Percentiles rank a stretch among this genome's conserved stretches.
Conservation (phyloP, 371 early-diverging fungal genomes). For the Gilbertella persicaria region DNA sequence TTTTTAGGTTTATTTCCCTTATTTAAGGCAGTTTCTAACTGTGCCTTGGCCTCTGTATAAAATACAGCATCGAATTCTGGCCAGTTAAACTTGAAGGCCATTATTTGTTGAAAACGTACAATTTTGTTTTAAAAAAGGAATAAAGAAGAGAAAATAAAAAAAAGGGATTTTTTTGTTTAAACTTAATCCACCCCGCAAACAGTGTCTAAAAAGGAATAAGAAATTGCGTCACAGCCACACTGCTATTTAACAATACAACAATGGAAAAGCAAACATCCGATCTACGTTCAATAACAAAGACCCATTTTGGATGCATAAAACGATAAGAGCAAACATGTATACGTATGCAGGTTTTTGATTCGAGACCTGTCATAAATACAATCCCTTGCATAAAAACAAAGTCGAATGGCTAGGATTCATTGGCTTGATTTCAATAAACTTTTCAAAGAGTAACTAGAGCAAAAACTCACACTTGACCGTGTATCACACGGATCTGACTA, state of each 20-base stretch:
- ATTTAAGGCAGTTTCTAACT: constrained; percentile 90
- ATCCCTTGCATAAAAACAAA: neutral
- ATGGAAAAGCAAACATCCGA: no score
- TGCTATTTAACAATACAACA: no score
- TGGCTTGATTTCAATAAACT: neutral
- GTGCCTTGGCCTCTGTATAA: constrained; percentile 75
- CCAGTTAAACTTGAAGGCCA: constrained; percentile 98
- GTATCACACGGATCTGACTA: no score
- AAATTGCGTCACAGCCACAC: no score
- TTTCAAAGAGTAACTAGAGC: neutral
- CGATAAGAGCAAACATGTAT: neutral
- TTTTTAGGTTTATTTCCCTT: constrained; percentile 89
- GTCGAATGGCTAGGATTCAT: neutral
- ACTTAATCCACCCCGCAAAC: no score
- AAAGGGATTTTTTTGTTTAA: no score
- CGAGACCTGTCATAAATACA: neutral
- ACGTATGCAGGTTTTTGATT: neutral
- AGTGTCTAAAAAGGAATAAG: no score
- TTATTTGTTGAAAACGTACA: constrained; percentile 24
- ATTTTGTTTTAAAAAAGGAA: neutral
- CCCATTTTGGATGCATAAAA: no score
- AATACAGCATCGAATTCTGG: constrained; percentile 85
- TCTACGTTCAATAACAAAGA: no score
- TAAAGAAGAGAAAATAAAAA: neutral
- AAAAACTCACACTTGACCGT: no score